Base-by-base conservation (phyloP, 2,329 filamentous ascomycete genomes). In the Penicillium digitatum region DNA sequence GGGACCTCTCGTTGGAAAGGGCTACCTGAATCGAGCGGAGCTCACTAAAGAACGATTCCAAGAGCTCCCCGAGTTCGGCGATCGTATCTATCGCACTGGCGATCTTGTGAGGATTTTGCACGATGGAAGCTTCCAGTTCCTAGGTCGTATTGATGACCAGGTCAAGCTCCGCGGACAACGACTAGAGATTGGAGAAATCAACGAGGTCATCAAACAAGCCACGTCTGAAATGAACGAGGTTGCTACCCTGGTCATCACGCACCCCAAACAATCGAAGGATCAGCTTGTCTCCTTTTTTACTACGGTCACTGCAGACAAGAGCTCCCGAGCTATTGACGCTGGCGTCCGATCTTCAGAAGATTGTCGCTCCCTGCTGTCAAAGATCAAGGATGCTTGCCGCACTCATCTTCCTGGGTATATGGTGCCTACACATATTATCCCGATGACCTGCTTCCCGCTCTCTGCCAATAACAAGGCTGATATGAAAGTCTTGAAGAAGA, bases 401-500 rank as follows among this genome's bases (percentile, higher is more conserved):
- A 76, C 82, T 2, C 83, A 79, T 22, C 79, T 96, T 3, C 89
- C 92, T 0, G 82, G 81, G 0, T 96, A 96, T 69, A 96, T 96
- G 92, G 83, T 96, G 2, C 93, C 92, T 0, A 92, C 90, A 0
- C 89, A 94, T 66, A 85, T 95, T 55, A 76, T 96, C 24, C 82
- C 82, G 3, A 74, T 96, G 8, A 81, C 85, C 0, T 79, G 76
- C 8, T 85, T 96, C 51, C 92, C 92, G 0, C 78, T 96, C 0
- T 95, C 90, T 1, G 78, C 88, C 7, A 96, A 96, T 70, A 96
- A 96, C 72, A 96, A 96, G 69, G 87, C 88, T 0, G 91, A 96
- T 64, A 79, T 81, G 7, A 93, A 88, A 65, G 78, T 79, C 34
- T 74, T 96, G 3, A 86, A 82, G 54, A 72, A 74, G 0, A 72